A percentile compares a stretch with the other conserved stretches of the same genome.
These are phyloP conservation scores for Nitzschia sp. DNA, from an alignment of 108 stramenopile genomes.

Conservation along the genomic window DNA sequence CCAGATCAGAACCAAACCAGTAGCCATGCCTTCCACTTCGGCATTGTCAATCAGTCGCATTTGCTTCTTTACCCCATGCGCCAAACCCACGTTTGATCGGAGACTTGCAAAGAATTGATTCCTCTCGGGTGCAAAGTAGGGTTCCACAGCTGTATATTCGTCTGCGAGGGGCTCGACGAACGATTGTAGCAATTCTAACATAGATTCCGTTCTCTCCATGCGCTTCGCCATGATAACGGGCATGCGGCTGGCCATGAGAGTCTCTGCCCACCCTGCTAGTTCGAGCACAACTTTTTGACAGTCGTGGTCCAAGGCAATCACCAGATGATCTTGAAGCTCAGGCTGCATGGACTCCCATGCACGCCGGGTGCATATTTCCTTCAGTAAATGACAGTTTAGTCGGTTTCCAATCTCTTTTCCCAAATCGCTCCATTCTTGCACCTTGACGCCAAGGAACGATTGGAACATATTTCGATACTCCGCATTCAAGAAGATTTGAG, in stretches of 20 bases:
- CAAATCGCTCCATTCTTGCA: slow-evolving; percentile 11
- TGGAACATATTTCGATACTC: slow-evolving; percentile 8
- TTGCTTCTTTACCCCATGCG: slow-evolving; percentile 31
- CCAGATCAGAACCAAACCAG: slow-evolving; percentile 32
- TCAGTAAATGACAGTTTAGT: slow-evolving; percentile 4
- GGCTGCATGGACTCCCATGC: slow-evolving; percentile 10
- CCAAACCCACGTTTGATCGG: slow-evolving; percentile 26
- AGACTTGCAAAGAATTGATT: slow-evolving; percentile 34
- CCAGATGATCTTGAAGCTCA: background rate
- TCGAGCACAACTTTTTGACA: slow-evolving; percentile 13
- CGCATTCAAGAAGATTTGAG: slow-evolving; percentile 14
- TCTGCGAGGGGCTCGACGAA: slow-evolving; percentile 21
- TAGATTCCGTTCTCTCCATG: slow-evolving; percentile 4
- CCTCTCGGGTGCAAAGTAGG: slow-evolving; percentile 27
- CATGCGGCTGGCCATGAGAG: slow-evolving; percentile 15
- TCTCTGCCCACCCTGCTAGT: slow-evolving; percentile 26
- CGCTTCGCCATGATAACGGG: slow-evolving; percentile 18
- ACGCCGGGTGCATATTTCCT: slow-evolving; percentile 24
- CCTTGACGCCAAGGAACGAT: slow-evolving; percentile 16
- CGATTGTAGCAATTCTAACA: slow-evolving; percentile 17
- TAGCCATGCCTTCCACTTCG: slow-evolving; percentile 33
- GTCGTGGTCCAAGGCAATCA: slow-evolving; percentile 14
- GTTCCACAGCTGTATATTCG: slow-evolving; percentile 31
- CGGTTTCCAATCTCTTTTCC: background rate
- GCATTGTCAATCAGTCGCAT: slow-evolving; percentile 35